These are phyloP conservation scores for Prunus fruticosa DNA, from an alignment of 306 rosid genomes.

Conservation along the genomic window DNA sequence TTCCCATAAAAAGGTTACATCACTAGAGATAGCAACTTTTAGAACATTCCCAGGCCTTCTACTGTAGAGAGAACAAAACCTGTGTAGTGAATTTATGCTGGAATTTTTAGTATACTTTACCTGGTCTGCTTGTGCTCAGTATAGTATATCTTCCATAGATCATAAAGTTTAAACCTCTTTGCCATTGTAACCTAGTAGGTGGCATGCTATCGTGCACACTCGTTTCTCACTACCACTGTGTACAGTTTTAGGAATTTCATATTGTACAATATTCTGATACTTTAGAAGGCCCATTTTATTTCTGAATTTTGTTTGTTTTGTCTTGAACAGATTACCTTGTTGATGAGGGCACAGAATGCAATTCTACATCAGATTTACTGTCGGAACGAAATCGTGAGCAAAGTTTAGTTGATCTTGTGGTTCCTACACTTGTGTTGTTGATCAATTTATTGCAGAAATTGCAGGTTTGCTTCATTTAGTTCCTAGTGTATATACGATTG, in stretches of 20 bases:
- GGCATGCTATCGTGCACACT: not conserved
- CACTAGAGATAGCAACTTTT: not conserved
- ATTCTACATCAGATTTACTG: conserved; percentile 83
- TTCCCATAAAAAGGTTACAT: not conserved
- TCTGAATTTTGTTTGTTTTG: conserved; percentile 22
- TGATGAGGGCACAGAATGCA: conserved; percentile 98
- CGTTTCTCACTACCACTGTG: not conserved
- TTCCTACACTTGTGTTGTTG: conserved; percentile 75
- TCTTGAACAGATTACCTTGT: conserved; percentile 86
- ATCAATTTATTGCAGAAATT: conserved; percentile 73
- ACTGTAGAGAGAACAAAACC: not conserved
- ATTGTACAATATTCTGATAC: conserved; percentile 9
- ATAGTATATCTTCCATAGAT: not conserved
- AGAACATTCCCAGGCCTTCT: not conserved
- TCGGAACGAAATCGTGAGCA: conserved; percentile 88
- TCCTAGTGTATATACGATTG: not conserved
- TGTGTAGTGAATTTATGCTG: not conserved
- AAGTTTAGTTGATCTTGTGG: conserved; percentile 83
- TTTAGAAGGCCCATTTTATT: not conserved
- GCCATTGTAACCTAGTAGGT: not conserved
- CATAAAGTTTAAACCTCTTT: not conserved
- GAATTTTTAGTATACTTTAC: not conserved
- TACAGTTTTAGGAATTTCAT: not conserved
- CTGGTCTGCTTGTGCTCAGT: not conserved
- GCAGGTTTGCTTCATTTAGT: conserved; percentile 55